Evolutionary conservation across 768 basidiomycete species (phyloP), one percentile per base, ranked within the genome.

Genomic region (Suillus bovinus): DNA sequence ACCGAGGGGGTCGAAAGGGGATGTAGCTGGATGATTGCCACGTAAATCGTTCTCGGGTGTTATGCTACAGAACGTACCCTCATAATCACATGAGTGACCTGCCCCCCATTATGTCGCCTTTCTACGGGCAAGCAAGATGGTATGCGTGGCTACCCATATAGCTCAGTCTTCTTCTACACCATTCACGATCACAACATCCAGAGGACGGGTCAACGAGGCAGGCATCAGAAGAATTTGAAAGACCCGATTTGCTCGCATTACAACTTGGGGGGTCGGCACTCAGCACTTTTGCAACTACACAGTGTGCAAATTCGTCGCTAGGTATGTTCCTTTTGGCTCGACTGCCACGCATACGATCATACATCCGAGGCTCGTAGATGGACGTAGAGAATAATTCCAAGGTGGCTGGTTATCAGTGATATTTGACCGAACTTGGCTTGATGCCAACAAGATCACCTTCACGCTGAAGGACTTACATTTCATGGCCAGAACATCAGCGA

Each of bases 381-480:
- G 85, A 83, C 42, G 79, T 76, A 27, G 79, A 73, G 0, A 86
- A 79, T 24, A 89, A 72, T 14, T 67, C 64, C 66, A 85, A 83
- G 0, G 68, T 74, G 13, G 69, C 64, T 2, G 82, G 62, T 89
- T 90, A 34, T 72, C 71, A 9, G 87, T 74, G 58, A 93, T 81
- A 66, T 91, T 89, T 3, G 89, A 90, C 55, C 76, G 81, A 60
- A 93, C 79, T 3, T 82, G 78, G 10, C 87, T 90, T 0, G 90
- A 87, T 5, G 84, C 80, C 53, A 93, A 78, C 63, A 89, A 86
- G 70, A 92, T 77, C 46, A 93, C 89, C 22, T 82, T 76, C 60
- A 94, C 82, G 38, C 86, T 84, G 70, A 92, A 84, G 1, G 90
- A 89, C 49, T 79, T 81, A 74, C 86, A 86, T 69, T 94, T 91